These are phyloP conservation scores for Darksidea phi DNA, from an alignment of 495 filamentous ascomycete species.

Conservation along the genomic window DNA sequence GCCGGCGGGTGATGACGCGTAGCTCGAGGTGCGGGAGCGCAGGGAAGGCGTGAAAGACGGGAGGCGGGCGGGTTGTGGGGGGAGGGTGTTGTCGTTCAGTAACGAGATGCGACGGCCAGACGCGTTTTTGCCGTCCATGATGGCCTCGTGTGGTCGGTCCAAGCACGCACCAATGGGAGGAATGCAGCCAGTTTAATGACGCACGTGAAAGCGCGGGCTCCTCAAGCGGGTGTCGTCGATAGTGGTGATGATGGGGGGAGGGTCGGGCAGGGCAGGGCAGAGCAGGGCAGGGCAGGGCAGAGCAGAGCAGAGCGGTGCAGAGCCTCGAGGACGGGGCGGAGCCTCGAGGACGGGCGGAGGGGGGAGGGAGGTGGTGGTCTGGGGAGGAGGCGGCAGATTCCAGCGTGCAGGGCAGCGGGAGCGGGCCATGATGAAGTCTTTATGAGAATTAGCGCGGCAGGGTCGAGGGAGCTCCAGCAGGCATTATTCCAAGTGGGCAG, in stretches of 20 bases:
- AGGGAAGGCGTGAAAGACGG: constrained; percentile 27
- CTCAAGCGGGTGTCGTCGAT: background rate
- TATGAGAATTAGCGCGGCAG: constrained; percentile 30
- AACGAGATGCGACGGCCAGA: constrained; percentile 38
- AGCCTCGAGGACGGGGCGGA: too few relatives aligned
- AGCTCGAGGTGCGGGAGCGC: constrained; percentile 42
- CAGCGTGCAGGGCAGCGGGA: background rate
- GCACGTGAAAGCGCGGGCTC: background rate
- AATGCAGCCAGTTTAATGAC: constrained; percentile 9
- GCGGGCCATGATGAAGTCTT: constrained; percentile 33
- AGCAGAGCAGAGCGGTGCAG: too few relatives aligned
- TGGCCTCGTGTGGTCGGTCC: constrained; percentile 15
- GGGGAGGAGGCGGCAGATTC: background rate
- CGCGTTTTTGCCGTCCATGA: constrained; percentile 39
- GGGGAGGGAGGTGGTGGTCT: background rate
- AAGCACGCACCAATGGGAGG: constrained; percentile 21
- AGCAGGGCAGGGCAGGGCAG: too few relatives aligned
- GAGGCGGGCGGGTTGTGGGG: constrained; percentile 13
- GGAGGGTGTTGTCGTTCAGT: constrained; percentile 31
- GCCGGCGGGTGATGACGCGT: constrained; percentile 40
- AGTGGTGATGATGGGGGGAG: background rate
- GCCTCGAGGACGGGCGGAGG: too few relatives aligned
- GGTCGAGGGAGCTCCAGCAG: constrained; percentile 18
- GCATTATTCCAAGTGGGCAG: constrained; percentile 7
- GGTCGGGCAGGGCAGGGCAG: background rate